phyloP scores from a whole-genome alignment of 805 yeast species.

The Lipomyces spencermartinsiae region DNA sequence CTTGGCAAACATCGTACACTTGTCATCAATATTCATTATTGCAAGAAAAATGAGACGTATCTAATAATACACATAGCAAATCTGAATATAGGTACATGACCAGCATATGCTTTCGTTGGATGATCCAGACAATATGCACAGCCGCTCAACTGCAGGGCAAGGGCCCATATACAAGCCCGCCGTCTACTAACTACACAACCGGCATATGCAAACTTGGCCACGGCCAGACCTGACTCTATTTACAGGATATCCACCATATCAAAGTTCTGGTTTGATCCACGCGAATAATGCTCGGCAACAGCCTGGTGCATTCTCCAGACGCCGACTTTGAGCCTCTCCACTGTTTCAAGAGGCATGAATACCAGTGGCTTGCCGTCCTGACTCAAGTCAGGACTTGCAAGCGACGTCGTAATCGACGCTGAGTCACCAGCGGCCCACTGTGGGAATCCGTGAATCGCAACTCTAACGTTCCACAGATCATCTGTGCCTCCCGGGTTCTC shows the following conservation, averaged over 20 bases:
- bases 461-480: constrained; percentile 33
- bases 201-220: too few relatives aligned
- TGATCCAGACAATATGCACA: too few relatives aligned
- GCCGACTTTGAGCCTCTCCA: constrained; percentile 33
- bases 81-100: too few relatives aligned
- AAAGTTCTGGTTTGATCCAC: background rate
- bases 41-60: too few relatives aligned
- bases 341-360: constrained; percentile 25
- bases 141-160: too few relatives aligned
- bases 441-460: constrained; percentile 28
- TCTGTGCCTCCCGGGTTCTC: constrained; percentile 23
- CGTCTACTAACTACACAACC: too few relatives aligned
- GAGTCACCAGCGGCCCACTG: constrained; percentile 23
- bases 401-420: background rate
- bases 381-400: background rate
- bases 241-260: background rate
- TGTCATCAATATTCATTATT: too few relatives aligned
- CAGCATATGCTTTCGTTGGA: too few relatives aligned
- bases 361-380: constrained; percentile 10
- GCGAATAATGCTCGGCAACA: background rate
- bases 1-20: too few relatives aligned
- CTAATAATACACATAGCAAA: too few relatives aligned
- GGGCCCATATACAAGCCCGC: too few relatives aligned
- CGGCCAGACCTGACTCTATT: background rate
- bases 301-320: constrained; percentile 34